phyloP scores from a whole-genome alignment of 2,329 filamentous ascomycete genomes.

The Cladorrhinum sp. region DNA sequence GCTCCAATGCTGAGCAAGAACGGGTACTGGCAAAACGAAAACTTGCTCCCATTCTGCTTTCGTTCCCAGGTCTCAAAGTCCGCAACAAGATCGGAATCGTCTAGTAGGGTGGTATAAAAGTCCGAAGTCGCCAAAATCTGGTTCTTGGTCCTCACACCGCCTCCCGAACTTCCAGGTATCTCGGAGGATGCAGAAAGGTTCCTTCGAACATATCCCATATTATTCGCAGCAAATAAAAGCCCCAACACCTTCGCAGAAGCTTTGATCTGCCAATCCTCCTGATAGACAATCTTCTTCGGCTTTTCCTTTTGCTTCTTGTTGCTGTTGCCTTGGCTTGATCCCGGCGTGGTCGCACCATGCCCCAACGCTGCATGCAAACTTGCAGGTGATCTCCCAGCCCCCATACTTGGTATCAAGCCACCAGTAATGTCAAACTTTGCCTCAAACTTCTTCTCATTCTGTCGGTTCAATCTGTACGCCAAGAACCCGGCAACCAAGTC shows the following conservation, averaged over 20 bases:
- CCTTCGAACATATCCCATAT: constrained; percentile 42
- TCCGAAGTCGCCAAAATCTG: constrained; percentile 75
- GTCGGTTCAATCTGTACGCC: constrained; percentile 72
- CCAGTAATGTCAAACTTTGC: constrained; percentile 58
- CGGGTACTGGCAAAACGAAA: constrained; percentile 88
- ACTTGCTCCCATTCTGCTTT: constrained; percentile 58
- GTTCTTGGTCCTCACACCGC: constrained; percentile 49
- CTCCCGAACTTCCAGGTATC: constrained; percentile 37
- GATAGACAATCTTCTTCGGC: constrained; percentile 60
- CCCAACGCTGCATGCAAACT: constrained; percentile 77
- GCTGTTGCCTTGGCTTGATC: constrained; percentile 33
- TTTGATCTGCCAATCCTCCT: constrained; percentile 86
- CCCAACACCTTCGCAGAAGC: constrained; percentile 77
- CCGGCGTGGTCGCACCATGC: constrained; percentile 35
- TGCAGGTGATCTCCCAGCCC: constrained; percentile 62
- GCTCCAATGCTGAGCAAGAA: constrained; percentile 90
- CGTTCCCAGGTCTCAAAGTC: constrained; percentile 90
- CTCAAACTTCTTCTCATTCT: constrained; percentile 64
- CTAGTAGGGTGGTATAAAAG: constrained; percentile 84
- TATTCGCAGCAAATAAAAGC: constrained; percentile 79
- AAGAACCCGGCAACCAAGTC: constrained; percentile 77
- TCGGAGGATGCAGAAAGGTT: constrained; percentile 10
- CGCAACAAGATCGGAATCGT: constrained; percentile 78
- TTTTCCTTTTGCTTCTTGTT: constrained; percentile 53
- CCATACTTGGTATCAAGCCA: constrained; percentile 71